These are phyloP conservation scores for Clonostachys solani DNA, from an alignment of 2,329 filamentous ascomycete species.

Conservation along the genomic window DNA sequence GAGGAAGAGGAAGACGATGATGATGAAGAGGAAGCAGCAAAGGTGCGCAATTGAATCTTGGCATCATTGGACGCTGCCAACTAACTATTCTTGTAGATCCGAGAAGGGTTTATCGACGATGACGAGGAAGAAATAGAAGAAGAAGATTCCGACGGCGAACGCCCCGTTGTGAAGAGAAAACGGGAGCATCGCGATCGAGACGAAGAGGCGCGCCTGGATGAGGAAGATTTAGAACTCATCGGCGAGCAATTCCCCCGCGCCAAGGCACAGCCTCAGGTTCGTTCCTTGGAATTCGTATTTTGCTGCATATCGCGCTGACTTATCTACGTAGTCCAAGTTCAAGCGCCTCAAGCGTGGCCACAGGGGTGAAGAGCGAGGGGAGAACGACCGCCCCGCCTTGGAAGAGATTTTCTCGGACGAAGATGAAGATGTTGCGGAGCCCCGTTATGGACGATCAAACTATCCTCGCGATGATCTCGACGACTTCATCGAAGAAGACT, in stretches of 20 bases:
- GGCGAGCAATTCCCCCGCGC: constrained; percentile 68
- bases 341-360: constrained; percentile 95
- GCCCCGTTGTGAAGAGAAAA: constrained; percentile 62
- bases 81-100: constrained; percentile 52
- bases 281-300: constrained; percentile 8
- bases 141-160: constrained; percentile 49
- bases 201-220: constrained; percentile 85
- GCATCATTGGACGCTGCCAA: background rate
- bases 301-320: constrained; percentile 8
- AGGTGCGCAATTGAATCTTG: constrained; percentile 38
- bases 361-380: constrained; percentile 65
- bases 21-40: constrained; percentile 78
- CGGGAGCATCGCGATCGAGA: constrained; percentile 72
- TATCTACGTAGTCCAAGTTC: constrained; percentile 68
- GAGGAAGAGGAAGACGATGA: constrained; percentile 93
- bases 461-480: constrained; percentile 77
- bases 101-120: constrained; percentile 94
- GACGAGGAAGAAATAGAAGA: constrained; percentile 76
- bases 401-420: constrained; percentile 96
- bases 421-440: constrained; percentile 68
- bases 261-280: constrained; percentile 65
- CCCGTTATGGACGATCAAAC: constrained; percentile 46
- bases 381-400: constrained; percentile 65
- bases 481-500: constrained; percentile 96
- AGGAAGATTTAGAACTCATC: constrained; percentile 94